Base-by-base conservation (phyloP, 2,329 filamentous ascomycete species). In the Sphaerulina populicola region DNA sequence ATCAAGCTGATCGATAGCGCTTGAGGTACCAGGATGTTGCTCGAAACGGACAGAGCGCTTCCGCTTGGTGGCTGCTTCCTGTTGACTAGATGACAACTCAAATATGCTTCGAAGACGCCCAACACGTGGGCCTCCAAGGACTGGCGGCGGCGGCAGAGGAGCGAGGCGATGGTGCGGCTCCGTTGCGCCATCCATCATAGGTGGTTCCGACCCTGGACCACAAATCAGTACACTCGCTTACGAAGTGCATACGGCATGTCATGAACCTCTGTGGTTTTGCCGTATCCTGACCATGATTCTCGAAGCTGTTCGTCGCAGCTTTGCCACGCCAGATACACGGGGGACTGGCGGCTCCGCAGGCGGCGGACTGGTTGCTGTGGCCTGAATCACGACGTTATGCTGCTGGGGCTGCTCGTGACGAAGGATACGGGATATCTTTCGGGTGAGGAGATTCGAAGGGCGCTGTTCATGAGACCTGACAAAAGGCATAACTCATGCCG, bases 11-110 rank as follows among this genome's bases (percentile, higher is more conserved):
- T 38, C 49, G 37, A 47, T 47, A 21, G 15, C 11, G 37, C 45
- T 47, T 27, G 45, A 47, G 11, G 37, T 47, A 9, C 33, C 21
- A 14, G 37, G 45, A n/a, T 51, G 10, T 18, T 52, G 44, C 15
- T 38, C 38, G 33, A 63, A 64, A 9, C 58, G 60, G 2, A 64
- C 62, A 27, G 62, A 64, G 14, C 60, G 58, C 38, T 57, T 60
- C 29, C 60, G 52, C 41, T 58, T 57, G 3, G 59, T 55, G 4
- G 18, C 21, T 8, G 30, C 43, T 12, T 29, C 44, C 10, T 55
- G 51, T 10, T 53, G 30, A 27, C 49, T 42, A 10, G 60, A 59
- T 3, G 50, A 51, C 10, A 57, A 57, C 15, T 31, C 43, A 21
- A 44, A 43, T 9, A 41, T n/a, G 10, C 47, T 35, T 31, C 50